Evolutionary conservation across 352 stramenopile genomes (phyloP), one percentile per base, ranked within the genome.

Genomic region (Globisporangium spiculum): DNA sequence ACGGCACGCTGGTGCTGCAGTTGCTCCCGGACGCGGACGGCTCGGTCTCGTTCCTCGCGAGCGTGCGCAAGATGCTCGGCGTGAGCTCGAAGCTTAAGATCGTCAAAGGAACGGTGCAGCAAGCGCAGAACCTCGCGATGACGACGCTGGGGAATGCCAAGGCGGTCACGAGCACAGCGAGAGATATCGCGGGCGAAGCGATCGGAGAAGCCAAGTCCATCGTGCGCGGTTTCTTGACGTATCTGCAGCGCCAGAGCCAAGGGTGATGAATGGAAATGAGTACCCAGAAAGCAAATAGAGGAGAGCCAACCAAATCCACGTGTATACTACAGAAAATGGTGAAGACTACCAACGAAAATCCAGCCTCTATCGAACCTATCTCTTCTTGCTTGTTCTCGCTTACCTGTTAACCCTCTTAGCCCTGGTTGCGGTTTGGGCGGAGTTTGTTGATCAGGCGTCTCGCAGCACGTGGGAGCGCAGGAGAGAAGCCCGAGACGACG

Each of bases 11-110:
- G 50, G 86, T 90, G 50, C 68, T 94, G 14, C 85, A 95, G 63
- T 46, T 94, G n/a, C 71, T 96, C 4, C 89, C 89, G 7, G 89
- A 96, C 38, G 88, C 88, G 0, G 89, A 89, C 24, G 86, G 86
- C 0, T 91, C 83, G 0, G 76, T 96, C 12, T 94, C 89, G 6
- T 80, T 96, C 36, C 56, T 96, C 27, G 70, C 79, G 1, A 93
- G 87, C 48, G 72, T 95, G 18, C 78, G 89, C 20, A 82, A 87
- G 24, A 71, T 95, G 27, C 75, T 96, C 1, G 87, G 86, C 9
- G 80, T 96, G 20, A 93, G 79, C 55, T 88, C 88, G 12, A 92
- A 90, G 65, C 76, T 96, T 34, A 95, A 96, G 67, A 89, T 91
- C 44, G 88, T 96, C 41, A 94, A 94, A 60, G 89, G 86, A 18